Percentiles rank a stretch among this genome's conserved stretches.
phyloP scores from a whole-genome alignment of 106 monocot species.

The Platanthera guangdongensis region DNA sequence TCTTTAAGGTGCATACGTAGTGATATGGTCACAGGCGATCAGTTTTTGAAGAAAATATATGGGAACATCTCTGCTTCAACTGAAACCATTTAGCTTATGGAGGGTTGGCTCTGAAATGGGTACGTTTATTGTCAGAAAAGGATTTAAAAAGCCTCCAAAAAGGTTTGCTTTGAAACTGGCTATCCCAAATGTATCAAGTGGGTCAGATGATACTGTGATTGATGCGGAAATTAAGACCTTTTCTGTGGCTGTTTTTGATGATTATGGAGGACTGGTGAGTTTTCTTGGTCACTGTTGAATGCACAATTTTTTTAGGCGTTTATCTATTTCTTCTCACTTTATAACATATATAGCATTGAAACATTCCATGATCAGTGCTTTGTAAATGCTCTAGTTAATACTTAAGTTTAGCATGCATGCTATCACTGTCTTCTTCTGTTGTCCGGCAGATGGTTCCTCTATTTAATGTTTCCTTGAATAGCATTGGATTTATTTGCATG shows the following conservation, averaged over 20 bases:
- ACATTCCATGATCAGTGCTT: not conserved
- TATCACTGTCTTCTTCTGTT: not conserved
- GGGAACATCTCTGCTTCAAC: constrained; percentile 59
- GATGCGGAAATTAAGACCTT: constrained; percentile 77
- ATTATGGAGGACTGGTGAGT: constrained; percentile 90
- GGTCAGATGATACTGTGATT: constrained; percentile 50
- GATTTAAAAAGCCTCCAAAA: constrained; percentile 77
- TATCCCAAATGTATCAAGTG: constrained; percentile 37
- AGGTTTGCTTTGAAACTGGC: constrained; percentile 79
- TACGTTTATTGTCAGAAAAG: constrained; percentile 86
- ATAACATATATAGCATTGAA: not conserved
- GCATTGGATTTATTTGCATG: constrained; percentile 59
- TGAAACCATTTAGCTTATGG: constrained; percentile 87
- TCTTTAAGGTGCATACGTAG: constrained; percentile 80
- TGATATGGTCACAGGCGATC: constrained; percentile 78
- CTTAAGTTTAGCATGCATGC: not conserved
- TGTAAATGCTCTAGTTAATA: not conserved
- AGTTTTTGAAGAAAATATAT: constrained; percentile 85
- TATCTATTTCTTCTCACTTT: not conserved
- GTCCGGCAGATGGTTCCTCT: constrained; percentile 91
- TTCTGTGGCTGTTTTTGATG: constrained; percentile 88
- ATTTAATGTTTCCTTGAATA: constrained; percentile 58
- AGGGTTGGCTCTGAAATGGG: constrained; percentile 51
- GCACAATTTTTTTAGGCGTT: not conserved
- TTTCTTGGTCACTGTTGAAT: not conserved